Base-by-base conservation (phyloP, 495 filamentous ascomycete genomes). In the Cercophora sp. region DNA sequence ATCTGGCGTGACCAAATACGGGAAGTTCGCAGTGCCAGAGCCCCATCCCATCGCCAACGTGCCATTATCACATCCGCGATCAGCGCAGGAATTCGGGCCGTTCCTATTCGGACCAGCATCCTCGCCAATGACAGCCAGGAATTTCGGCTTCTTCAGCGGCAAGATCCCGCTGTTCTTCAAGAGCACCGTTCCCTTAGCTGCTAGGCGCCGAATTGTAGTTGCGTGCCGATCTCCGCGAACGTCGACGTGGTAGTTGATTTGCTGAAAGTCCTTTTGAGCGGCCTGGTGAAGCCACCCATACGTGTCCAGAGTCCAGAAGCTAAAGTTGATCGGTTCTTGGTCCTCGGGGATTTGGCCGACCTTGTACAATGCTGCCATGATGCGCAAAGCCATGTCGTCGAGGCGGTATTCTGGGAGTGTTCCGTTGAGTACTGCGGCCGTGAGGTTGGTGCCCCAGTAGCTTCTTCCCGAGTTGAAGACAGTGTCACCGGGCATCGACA, bases 11-110 rank as follows among this genome's bases (percentile, higher is more conserved):
- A 94, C 73, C 3, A 98, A 78, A 69, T 96, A 97, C 1, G 93
- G 91, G 76, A 90, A 96, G 58, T 93, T 85, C 27, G 88, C 79
- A 18, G 87, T 88, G 46, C 93, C 93, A 53, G 86, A 91, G 27
- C 92, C 93, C 93, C 92, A 98, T 41, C 83, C 91, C 85, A 96
- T 91, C 24, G 87, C 93, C 24, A 96, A 77, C 5, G 92, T 96
- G 34, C 91, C 92, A 35, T 83, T 80, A 63, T 89, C 76, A 54
- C 93, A 96, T n/a, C 86, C 84, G 32, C 87, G 83, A 69, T 98
- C 88, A 32, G 59, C 25, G 64, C 91, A 96, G 18, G 86, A 84
- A 65, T 98, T 96, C 15, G 89, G 87, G n/a, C 93, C 93, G 25
- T 74, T 72, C 0, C 79, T 75, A 58, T 88, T 92, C 8, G 82